Percentiles rank a stretch among this genome's conserved stretches.
These are phyloP conservation scores for Clarireedia hainanense DNA, from an alignment of 2,329 filamentous ascomycete genomes.

Conservation along the genomic window DNA sequence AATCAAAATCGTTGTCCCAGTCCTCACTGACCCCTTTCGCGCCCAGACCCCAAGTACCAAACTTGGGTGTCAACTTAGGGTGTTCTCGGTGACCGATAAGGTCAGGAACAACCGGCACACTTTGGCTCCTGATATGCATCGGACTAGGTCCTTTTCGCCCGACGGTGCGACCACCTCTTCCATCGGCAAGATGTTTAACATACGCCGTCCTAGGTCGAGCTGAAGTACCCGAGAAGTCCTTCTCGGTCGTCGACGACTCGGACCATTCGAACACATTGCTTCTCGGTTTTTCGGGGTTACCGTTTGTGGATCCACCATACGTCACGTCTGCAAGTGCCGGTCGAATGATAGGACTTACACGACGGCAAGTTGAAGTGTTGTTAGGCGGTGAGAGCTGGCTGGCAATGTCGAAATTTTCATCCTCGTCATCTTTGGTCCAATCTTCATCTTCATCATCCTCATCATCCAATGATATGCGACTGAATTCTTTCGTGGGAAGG, in stretches of 20 bases:
- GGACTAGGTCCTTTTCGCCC: conserved; percentile 61
- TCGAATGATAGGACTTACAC: conserved; percentile 45
- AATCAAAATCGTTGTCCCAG: conserved; percentile 87
- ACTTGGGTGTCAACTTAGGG: conserved; percentile 54
- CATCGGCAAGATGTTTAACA: conserved; percentile 61
- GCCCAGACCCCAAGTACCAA: conserved; percentile 75
- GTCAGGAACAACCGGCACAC: conserved; percentile 67
- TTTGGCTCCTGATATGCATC: conserved; percentile 68
- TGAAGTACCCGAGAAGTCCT: conserved; percentile 50
- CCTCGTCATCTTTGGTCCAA: conserved; percentile 46
- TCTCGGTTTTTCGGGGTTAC: conserved; percentile 43
- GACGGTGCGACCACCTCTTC: conserved; percentile 59
- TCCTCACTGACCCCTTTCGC: conserved; percentile 75
- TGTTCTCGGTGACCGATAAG: conserved; percentile 42
- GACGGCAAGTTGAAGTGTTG: conserved; percentile 41
- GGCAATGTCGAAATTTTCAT: conserved; percentile 50
- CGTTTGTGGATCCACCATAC: conserved; percentile 35
- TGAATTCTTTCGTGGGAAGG: conserved; percentile 34
- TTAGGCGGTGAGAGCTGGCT: conserved; percentile 52
- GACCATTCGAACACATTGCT: conserved; percentile 76
- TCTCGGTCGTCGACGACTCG: conserved; percentile 56
- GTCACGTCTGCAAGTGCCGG: conserved; percentile 47
- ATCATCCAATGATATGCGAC: conserved; percentile 49
- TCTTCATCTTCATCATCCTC: conserved; percentile 48
- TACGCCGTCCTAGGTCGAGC: conserved; percentile 67